Evolutionary conservation across 2,329 filamentous ascomycete species (phyloP).

Genomic region (Purpureocillium lavendulum): DNA sequence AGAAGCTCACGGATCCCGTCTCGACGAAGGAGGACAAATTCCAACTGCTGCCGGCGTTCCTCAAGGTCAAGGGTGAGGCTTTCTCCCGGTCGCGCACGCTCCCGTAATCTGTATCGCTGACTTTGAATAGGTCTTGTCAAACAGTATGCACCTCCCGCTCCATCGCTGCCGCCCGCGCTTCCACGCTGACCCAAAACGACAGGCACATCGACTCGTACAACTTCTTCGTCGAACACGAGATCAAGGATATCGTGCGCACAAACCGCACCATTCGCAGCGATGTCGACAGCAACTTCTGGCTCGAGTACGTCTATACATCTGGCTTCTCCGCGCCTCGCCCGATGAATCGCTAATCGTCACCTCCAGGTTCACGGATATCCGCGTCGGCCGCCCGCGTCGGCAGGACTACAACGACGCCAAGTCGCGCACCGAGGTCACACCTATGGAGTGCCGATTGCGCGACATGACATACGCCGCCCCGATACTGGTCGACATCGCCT

Average conservation of each 20-base stretch:
- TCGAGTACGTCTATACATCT: constrained; percentile 46
- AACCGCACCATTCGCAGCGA: constrained; percentile 87
- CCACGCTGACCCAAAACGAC: constrained; percentile 5
- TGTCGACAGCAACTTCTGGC: constrained; percentile 85
- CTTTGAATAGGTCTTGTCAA: constrained; percentile 62
- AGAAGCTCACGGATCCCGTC: constrained; percentile 57
- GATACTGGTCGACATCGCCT: constrained; percentile 86
- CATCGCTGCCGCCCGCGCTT: background rate
- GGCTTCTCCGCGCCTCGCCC: background rate
- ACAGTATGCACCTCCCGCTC: constrained; percentile 46
- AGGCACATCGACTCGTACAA: constrained; percentile 96
- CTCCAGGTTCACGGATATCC: constrained; percentile 70
- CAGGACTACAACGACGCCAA: constrained; percentile 65
- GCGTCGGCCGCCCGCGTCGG: constrained; percentile 73
- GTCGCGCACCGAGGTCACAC: constrained; percentile 69
- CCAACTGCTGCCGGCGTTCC: constrained; percentile 92
- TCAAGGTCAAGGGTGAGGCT: constrained; percentile 77
- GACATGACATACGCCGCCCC: constrained; percentile 98
- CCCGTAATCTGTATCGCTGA: too few species aligned
- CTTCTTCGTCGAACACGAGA: constrained; percentile 92
- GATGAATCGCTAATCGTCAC: constrained; percentile 8
- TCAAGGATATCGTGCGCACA: constrained; percentile 92
- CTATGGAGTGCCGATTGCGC: constrained; percentile 90
- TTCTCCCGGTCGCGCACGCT: background rate
- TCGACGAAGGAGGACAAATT: constrained; percentile 78